These are phyloP conservation scores for Breviolum minutum DNA, from an alignment of 73 alveolate genomes.

Conservation along the genomic window DNA sequence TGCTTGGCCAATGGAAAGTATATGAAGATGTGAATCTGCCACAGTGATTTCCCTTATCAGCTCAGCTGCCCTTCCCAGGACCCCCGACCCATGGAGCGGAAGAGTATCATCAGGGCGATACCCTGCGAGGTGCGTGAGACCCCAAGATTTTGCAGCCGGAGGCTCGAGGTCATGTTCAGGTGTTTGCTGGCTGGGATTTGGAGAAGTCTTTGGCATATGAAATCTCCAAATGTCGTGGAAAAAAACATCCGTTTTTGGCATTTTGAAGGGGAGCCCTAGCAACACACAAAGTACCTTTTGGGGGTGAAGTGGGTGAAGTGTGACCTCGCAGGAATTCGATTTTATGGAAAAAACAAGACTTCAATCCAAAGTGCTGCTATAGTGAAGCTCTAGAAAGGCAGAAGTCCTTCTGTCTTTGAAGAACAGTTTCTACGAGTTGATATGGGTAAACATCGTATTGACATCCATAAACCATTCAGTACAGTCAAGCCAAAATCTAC, in stretches of 20 bases:
- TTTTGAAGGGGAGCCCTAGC: not conserved
- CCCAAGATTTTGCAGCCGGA: no score
- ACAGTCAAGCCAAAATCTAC: no score
- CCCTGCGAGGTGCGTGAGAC: conserved; percentile 14
- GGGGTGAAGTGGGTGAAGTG: not conserved
- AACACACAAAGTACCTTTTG: not conserved
- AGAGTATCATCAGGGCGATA: conserved; percentile 69
- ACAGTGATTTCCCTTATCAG: not conserved
- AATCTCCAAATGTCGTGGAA: not conserved
- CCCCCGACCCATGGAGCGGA: conserved; percentile 42
- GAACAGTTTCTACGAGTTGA: not conserved
- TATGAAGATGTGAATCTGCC: not conserved
- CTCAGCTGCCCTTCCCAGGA: not conserved
- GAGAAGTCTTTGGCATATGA: not conserved
- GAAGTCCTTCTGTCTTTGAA: not conserved
- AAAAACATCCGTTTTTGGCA: not conserved
- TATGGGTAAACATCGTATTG: no score
- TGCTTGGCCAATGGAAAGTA: not conserved
- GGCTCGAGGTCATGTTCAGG: not conserved
- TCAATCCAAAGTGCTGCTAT: no score
- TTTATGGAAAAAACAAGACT: no score
- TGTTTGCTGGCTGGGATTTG: not conserved
- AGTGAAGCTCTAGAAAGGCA: not conserved
- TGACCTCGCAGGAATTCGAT: no score
- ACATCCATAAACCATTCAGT: no score